Conservation (phyloP, 2,329 filamentous ascomycete species). For the Fusarium mangiferae region DNA sequence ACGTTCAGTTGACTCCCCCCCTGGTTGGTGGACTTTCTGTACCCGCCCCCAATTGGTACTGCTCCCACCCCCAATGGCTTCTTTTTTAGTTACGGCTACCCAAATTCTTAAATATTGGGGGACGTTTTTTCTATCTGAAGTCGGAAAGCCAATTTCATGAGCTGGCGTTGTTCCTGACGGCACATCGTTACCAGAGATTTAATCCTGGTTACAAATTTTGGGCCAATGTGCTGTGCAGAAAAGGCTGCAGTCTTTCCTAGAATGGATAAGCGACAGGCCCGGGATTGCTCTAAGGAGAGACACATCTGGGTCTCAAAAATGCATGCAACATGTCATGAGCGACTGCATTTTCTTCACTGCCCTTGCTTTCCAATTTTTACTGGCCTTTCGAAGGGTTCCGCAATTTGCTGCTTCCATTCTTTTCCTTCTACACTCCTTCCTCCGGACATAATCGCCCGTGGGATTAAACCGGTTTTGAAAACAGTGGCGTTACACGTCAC, state of each 20-base stretch:
- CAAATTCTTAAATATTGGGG: conserved; percentile 39
- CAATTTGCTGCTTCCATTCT: conserved; percentile 6
- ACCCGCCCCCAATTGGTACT: conserved; percentile 36
- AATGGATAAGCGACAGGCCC: conserved; percentile 17
- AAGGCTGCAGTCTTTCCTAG: conserved; percentile 5
- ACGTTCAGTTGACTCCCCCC: conserved; percentile 14
- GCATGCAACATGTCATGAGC: conserved; percentile 8
- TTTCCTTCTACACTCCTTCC: conserved; percentile 6
- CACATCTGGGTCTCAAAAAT: conserved; percentile 6
- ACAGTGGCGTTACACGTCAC: conserved; percentile 35
- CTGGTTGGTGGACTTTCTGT: conserved; percentile 42
- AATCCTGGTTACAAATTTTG: conserved; percentile 6
- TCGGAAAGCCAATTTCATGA: conserved; percentile 15
- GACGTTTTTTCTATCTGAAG: neutral
- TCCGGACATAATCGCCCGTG: conserved; percentile 17
- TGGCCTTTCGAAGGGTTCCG: neutral
- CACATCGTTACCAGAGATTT: conserved; percentile 32
- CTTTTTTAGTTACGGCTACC: neutral
- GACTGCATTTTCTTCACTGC: conserved; percentile 2
- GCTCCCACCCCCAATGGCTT: conserved; percentile 34
- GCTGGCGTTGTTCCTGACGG: conserved; percentile 25
- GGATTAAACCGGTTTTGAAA: conserved; percentile 28
- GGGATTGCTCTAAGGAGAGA: conserved; percentile 3
- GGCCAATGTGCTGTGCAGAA: conserved; percentile 2
- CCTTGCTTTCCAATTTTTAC: neutral